Base-by-base conservation (phyloP, 1,284 basidiomycete genomes). In the Melampsora larici-populina region DNA sequence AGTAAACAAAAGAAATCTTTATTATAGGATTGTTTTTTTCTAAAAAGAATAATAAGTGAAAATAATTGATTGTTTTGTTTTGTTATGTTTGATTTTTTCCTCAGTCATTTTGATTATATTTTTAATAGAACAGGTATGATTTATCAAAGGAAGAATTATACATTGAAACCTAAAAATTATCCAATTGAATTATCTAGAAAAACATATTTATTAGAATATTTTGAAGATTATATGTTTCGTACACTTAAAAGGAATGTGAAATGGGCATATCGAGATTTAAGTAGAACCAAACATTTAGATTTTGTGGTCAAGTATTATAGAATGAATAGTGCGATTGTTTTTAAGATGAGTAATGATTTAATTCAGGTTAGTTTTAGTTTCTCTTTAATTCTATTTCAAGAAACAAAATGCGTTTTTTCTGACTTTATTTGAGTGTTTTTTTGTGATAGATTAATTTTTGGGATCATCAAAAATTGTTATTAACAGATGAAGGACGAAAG, bases 251-350 rank as follows among this genome's bases (percentile, higher is more conserved):
- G 91, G 72, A 89, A 93, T 73, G 90, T 92, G 80, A 87, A 89
- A 2, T 96, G 92, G 84, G 90, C 90, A 17, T 96, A 87, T 81
- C 87, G 89, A 80, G 93, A 97, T 82, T 76, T 84, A 40, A 86
- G 87, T 3, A 85, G 90, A 49, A 88, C 87, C 55, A 89, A 88
- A 80, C 94, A 93, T 24, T 93, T 98, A 92, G 90, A 92, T 80
- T 97, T 96, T 86, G 91, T 98, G 60, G 91, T 94, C 85, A 93
- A 93, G 85, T 98, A 97, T 85, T 88, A 97, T 80, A 88, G 96
- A 79, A 95, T 95, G 91, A 95, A 95, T 85, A 90, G 95, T 81
- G 93, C 97, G 67, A 96, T 98, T 80, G 90, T 98, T 46, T 99
- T 99, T 88, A 91, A 94, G 85, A 86, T 99, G 83, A 94, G 92